Evolutionary conservation across 176 grass and related monocot species (phyloP).

Genomic region (Zoysia pacifica): DNA sequence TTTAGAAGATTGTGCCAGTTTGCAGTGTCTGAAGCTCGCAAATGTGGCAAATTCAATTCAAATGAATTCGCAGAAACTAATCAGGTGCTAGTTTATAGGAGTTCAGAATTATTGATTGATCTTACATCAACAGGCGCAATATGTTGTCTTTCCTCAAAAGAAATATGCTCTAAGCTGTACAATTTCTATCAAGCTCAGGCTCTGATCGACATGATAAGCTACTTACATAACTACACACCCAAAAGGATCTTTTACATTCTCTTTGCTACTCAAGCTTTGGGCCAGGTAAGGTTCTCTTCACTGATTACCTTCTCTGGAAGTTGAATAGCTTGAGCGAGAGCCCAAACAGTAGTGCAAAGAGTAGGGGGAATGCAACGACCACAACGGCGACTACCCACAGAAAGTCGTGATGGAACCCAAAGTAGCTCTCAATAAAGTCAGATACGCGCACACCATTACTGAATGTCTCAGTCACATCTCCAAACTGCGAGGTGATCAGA

Average conservation of each 20-base stretch:
- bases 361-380: constrained; percentile 43
- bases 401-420: constrained; percentile 58
- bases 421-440: constrained; percentile 59
- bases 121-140: constrained; percentile 21
- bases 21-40: not conserved
- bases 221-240: constrained; percentile 13
- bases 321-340: constrained; percentile 70
- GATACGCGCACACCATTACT: constrained; percentile 9
- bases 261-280: not conserved
- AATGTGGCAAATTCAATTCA: not conserved
- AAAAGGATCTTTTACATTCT: not conserved
- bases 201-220: constrained; percentile 4
- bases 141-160: not conserved
- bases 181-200: not conserved
- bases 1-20: not conserved
- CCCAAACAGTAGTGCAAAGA: constrained; percentile 73
- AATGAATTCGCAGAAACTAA: constrained; percentile 1
- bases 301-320: constrained; percentile 70
- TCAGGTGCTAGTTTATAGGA: not conserved
- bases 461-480: constrained; percentile 43
- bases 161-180: constrained; percentile 5
- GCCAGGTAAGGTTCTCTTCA: not conserved
- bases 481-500: constrained; percentile 68
- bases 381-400: constrained; percentile 53
- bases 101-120: not conserved